Percentiles rank a stretch among this genome's conserved stretches.
Evolutionary conservation across 345 rosid genomes (phyloP).

Genomic region (Citropsis articulata): DNA sequence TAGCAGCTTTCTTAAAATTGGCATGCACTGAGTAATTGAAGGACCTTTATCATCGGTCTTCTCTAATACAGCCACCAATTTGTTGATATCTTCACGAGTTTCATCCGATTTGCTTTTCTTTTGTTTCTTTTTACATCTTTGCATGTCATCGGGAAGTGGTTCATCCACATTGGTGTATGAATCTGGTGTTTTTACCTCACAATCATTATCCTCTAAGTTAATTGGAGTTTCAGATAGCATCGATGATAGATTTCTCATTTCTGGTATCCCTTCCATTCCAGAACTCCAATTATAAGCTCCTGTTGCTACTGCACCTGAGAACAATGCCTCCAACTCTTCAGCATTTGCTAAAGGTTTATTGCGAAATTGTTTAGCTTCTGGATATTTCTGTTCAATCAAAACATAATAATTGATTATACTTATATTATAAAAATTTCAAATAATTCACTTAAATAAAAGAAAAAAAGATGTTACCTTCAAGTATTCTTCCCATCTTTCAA

Average conservation of each 20-base stretch:
- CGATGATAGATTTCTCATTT: background rate
- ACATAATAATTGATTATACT: too few species aligned
- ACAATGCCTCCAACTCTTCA: background rate
- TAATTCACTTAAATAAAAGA: background rate
- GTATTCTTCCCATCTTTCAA: too few species aligned
- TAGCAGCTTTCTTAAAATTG: background rate
- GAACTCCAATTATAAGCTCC: background rate
- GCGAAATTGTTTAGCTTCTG: background rate
- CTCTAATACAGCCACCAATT: background rate
- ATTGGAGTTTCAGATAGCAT: background rate
- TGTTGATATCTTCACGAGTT: background rate
- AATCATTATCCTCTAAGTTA: background rate
- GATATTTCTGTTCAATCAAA: background rate
- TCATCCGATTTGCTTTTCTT: background rate
- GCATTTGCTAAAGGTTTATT: background rate
- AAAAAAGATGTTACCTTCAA: too few species aligned
- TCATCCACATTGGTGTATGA: background rate
- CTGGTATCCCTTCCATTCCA: background rate
- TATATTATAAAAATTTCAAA: too few species aligned
- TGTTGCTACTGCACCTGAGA: background rate
- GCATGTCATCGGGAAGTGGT: background rate
- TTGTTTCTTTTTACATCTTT: background rate
- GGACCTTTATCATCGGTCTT: background rate
- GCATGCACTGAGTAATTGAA: background rate
- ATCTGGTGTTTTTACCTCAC: background rate